Evolutionary conservation across 2,329 filamentous ascomycete genomes (phyloP), one percentile per base, ranked within the genome.

Genomic region (Lecanosticta acicola): DNA sequence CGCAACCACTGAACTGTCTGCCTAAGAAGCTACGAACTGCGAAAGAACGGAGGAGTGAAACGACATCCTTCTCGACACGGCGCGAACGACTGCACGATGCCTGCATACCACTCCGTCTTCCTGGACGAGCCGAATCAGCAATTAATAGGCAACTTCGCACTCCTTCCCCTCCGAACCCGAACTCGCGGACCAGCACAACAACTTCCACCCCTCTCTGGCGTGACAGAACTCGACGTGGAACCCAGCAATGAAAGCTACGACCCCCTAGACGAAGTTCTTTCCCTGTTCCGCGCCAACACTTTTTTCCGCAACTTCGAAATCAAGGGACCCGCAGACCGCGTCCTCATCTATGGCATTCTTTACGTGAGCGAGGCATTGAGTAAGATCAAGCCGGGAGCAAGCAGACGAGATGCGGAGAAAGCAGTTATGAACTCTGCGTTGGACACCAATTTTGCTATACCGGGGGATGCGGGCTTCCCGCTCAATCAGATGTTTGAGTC

Each of bases 261-360:
- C 73, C 87, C 93, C 52, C 79, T 97, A 45, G 93, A 98, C 71
- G 93, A 98, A 75, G 83, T 94, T 41, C 79, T 98, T 45, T 79
- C 84, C 10, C 80, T 97, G 40, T 98, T 97, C 78, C 87, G 93
- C 55, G 91, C 93, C 61, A 97, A 98, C 75, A 96, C 91, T 50
- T 91, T 98, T 71, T 98, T 97, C 78, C 86, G 93, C 63, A 98
- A 97, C 78, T 98, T 98, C 63, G 93, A 97, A 76, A 94, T 97
- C 74, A 91, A 95, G 71, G 93, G 93, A 11, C 86, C 88, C 19
- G 91, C 93, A 48, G 93, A 98, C 71, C 80, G 93, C 33, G 81
- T 97, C 63, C 78, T 98, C 57, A 90, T 97, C 63, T 98, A 98
- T 72, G 91, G 91, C 53, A 98, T 96, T 67, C 78, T 94, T 65